Evolutionary conservation across 2,329 filamentous ascomycete genomes (phyloP), one percentile per base, ranked within the genome.

Genomic region (Epichloe sibirici): DNA sequence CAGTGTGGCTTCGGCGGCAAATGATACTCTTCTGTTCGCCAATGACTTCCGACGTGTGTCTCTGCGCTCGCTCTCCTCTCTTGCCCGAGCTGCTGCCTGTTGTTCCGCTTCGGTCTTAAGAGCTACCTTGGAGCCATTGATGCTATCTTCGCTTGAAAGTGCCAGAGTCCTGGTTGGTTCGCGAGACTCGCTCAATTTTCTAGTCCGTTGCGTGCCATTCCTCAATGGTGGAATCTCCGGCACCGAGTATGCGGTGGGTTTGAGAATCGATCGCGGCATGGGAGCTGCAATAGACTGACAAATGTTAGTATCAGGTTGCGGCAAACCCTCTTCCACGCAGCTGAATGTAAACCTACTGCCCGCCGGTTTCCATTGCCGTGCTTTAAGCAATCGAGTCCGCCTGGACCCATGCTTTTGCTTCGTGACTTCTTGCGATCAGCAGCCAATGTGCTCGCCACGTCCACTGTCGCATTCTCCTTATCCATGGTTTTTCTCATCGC

Each of bases 381-480:
- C 66, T 86, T 90, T 52, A 94, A 75, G 53, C 85, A 84, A 73
- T 94, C 90, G 45, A 95, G 71, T 28, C 90, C 90, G 49, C 91
- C 93, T 15, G 93, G 91, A 2, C 93, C 93, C 59, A 98, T 84
- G 70, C 91, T 97, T 74, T 96, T 97, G 71, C 91, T 96, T 58
- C 93, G 83, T 54, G 85, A 87, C 71, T 90, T 91, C 71, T 77
- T 78, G 56, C 77, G 73, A 63, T 68, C 75, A 54, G 72, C 73
- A 34, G 72, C 74, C 58, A 75, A 63, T 53, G 73, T 70, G 57
- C 77, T 75, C 55, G 74, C 77, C 53, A 86, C 67, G 59, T 88
- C 83, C 44, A 83, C 71, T 3, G 84, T 87, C 63, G 79, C 77
- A 74, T 94, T 94, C 65, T 94, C 88, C 68, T 89, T 90, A 62